These are phyloP conservation scores for Tylopilus balloui DNA, from an alignment of 768 basidiomycete genomes.

Conservation along the genomic window DNA sequence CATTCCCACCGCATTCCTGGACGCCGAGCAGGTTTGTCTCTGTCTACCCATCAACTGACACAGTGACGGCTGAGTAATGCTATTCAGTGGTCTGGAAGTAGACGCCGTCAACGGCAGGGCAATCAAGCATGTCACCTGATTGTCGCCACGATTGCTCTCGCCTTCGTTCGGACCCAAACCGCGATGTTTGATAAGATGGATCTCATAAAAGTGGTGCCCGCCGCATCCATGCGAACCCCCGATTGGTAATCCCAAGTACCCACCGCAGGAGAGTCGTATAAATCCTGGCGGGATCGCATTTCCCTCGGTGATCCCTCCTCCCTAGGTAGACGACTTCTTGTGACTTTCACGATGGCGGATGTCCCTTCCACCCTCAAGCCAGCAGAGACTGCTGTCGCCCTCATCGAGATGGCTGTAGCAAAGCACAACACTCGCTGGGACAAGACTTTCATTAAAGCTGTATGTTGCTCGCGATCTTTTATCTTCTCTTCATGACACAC, in stretches of 20 bases:
- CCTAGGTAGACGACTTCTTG: background rate
- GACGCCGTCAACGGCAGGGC: too few relatives aligned
- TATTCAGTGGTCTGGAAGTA: background rate
- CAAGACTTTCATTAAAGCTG: constrained; percentile 63
- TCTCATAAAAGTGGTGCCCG: background rate
- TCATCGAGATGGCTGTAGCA: constrained; percentile 52
- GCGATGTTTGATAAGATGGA: background rate
- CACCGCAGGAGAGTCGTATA: constrained; percentile 14
- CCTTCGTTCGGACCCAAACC: background rate
- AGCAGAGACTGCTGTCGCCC: constrained; percentile 49
- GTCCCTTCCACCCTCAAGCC: constrained; percentile 51
- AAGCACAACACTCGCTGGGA: constrained; percentile 65
- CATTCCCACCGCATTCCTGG: background rate
- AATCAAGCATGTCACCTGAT: background rate
- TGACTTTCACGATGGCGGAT: constrained; percentile 16
- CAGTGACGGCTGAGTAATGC: background rate
- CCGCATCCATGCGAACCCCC: background rate
- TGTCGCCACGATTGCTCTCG: background rate
- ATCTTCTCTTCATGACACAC: background rate
- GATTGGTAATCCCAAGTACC: constrained; percentile 7
- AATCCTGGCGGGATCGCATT: background rate
- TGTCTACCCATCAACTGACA: background rate
- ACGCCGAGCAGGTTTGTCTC: background rate
- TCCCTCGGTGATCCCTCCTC: background rate
- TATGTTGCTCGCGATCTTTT: constrained; percentile 30